phyloP scores from a whole-genome alignment of 1,139 yeast species.

The Hyphopichia pseudoburtonii region DNA sequence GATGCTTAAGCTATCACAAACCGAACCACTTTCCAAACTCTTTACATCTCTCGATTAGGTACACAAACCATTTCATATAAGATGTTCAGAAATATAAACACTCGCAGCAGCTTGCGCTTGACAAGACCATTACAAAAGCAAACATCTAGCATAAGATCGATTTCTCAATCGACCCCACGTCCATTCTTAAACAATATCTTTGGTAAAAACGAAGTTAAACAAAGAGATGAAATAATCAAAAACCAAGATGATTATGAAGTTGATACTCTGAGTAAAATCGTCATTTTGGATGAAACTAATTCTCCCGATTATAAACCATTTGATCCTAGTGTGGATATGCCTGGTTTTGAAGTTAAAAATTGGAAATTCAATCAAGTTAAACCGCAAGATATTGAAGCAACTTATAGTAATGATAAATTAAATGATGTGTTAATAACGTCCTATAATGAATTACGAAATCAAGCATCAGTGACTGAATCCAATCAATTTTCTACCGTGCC shows the following conservation, averaged over 20 bases:
- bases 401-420: constrained; percentile 27
- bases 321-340: constrained; percentile 31
- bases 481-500: constrained; percentile 17
- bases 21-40: too few relatives aligned
- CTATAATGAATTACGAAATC: constrained; percentile 21
- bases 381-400: constrained; percentile 28
- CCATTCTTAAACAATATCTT: constrained; percentile 22
- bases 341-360: constrained; percentile 31
- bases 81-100: too few relatives aligned
- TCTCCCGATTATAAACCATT: constrained; percentile 32
- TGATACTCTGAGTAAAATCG: constrained; percentile 34
- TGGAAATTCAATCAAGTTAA: constrained; percentile 35
- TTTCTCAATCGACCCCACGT: background rate
- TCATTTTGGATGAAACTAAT: constrained; percentile 36
- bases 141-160: background rate
- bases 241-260: constrained; percentile 42
- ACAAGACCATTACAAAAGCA: too few relatives aligned
- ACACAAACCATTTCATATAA: too few relatives aligned
- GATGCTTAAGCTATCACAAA: too few relatives aligned
- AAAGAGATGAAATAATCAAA: constrained; percentile 35
- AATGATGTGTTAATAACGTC: constrained; percentile 25
- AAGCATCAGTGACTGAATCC: constrained; percentile 9
- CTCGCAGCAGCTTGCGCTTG: background rate
- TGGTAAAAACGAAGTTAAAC: constrained; percentile 16
- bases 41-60: too few relatives aligned